Evolutionary conservation across 2,329 filamentous ascomycete genomes (phyloP).

Genomic region (Paraconiothyrium brasiliense): DNA sequence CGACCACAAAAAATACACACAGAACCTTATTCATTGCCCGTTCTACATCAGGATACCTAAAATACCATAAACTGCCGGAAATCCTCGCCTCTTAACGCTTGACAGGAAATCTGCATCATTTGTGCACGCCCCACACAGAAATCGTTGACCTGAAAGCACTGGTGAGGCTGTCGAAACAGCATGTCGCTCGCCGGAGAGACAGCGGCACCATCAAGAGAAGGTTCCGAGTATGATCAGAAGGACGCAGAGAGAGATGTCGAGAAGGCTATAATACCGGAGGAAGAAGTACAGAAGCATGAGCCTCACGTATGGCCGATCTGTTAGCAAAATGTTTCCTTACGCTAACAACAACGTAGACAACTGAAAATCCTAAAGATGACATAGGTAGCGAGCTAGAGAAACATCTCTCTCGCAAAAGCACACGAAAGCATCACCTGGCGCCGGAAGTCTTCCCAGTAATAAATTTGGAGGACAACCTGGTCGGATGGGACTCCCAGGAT

Average conservation of each 20-base stretch:
- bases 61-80: not conserved
- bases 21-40: not conserved
- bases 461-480: slow-evolving; percentile 45
- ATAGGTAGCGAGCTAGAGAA: slow-evolving; percentile 40
- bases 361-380: slow-evolving; percentile 25
- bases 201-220: slow-evolving; percentile 32
- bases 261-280: slow-evolving; percentile 27
- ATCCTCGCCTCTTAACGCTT: not conserved
- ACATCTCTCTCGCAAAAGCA: slow-evolving; percentile 43
- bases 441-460: slow-evolving; percentile 42
- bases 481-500: slow-evolving; percentile 49
- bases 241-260: slow-evolving; percentile 17
- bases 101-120: not conserved
- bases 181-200: slow-evolving; percentile 33
- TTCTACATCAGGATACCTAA: not conserved
- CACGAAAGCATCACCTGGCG: slow-evolving; percentile 36
- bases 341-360: slow-evolving; percentile 20
- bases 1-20: not conserved
- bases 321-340: not conserved
- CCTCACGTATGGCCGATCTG: slow-evolving; percentile 21
- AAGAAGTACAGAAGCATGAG: slow-evolving; percentile 6
- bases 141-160: not conserved
- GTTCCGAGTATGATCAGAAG: slow-evolving; percentile 28
- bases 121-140: not conserved
- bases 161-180: not conserved